Base-by-base conservation (phyloP, 1,284 basidiomycete species). In the Ustilago hordei region DNA sequence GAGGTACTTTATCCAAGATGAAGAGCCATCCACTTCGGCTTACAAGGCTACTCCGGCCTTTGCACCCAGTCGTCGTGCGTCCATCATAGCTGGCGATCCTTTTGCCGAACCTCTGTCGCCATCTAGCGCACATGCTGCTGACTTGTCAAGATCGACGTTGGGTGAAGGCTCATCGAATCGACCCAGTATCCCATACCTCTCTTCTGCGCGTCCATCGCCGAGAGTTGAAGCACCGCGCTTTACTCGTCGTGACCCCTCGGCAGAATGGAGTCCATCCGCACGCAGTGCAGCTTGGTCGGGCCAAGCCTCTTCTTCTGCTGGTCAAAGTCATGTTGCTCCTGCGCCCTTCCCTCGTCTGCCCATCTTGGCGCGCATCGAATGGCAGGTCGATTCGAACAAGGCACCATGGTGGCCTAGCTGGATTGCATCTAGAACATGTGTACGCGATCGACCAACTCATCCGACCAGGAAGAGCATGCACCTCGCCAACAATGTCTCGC, bases 361-460 rank as follows among this genome's bases (percentile, higher is more conserved):
- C 8, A 85, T 85, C 50, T 78, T 85, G 19, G 82, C 76, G 4
- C 74, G 76, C 31, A 75, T 85, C 41, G 84, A 85, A 52, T 85
- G 83, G 83, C 72, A 76, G 38, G 82, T 85, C 15, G 84, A 85
- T 52, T 59, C 70, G 9, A 58, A 58, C 38, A 78, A 79, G 19
- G 84, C 84, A 6, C 60, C 72, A 1, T 85, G 84, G 84, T 85
- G 84, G 84, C 60, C 60, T 13, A 39, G 34, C 31, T 82, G 78
- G 72, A 23, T 67, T 15, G 59, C 64, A 11, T 62, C 66, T 9
- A 62, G 67, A 32, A 41, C 23, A 9, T 28, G 43, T 28, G 13
- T 31, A 2, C 34, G 55, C 23, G 39, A 60, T 31, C 52, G 36
- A 28, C 47, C 41, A 15, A n/a, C 52, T 5, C 60, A 56, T 55